phyloP scores from a whole-genome alignment of 345 rosid species.

The Gossypium australe region DNA sequence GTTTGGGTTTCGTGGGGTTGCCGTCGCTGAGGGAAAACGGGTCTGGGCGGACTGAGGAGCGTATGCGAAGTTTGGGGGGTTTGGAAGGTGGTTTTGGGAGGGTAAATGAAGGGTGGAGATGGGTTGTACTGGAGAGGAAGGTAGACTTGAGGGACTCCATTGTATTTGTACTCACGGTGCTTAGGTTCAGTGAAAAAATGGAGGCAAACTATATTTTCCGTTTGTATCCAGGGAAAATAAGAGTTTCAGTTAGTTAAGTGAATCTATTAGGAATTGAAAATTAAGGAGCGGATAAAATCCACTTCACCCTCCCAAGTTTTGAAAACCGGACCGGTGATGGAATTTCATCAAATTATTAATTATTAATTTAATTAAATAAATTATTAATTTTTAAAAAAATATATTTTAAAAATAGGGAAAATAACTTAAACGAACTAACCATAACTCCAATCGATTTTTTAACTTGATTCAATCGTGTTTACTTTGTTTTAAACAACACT shows the following conservation, averaged over 20 bases:
- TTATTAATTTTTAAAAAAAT: no score
- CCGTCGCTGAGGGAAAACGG: conserved; percentile 88
- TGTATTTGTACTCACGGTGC: background rate
- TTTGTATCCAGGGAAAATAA: background rate
- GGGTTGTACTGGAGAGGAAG: conserved; percentile 32
- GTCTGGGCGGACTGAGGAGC: conserved; percentile 50
- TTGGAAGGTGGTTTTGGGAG: conserved; percentile 18
- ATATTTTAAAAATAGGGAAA: no score
- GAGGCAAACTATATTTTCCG: background rate
- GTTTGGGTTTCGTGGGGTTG: conserved; percentile 55
- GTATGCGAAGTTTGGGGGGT: conserved; percentile 21
- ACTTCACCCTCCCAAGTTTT: no score
- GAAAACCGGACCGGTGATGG: no score
- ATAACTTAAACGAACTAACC: no score
- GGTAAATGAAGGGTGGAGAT: conserved; percentile 21
- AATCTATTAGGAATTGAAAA: background rate
- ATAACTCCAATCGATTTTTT: no score
- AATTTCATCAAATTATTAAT: no score
- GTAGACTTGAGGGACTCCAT: conserved; percentile 37
- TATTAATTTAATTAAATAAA: no score
- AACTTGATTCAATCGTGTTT: no score
- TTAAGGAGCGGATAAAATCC: no score
- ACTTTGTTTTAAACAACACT: accelerated
- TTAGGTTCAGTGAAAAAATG: conserved; percentile 4
- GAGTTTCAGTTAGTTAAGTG: background rate